Evolutionary conservation across 345 rosid species (phyloP).

Genomic region (Murraya koenigii): DNA sequence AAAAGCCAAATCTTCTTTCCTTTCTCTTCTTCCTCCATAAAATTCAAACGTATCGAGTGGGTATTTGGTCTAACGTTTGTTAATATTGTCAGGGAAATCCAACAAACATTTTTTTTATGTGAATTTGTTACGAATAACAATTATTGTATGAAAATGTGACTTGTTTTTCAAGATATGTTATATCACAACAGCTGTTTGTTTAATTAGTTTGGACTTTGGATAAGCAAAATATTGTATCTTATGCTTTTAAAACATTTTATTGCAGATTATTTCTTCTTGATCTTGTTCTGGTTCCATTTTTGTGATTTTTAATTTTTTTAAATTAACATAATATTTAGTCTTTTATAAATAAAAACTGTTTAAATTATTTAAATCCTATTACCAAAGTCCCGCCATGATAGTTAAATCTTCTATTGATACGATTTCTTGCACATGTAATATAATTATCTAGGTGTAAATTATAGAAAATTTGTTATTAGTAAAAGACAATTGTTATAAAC

Average conservation of each 20-base stretch:
- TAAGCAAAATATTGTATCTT: background rate
- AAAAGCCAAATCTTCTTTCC: too few species aligned
- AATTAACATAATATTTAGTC: too few species aligned
- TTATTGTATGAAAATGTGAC: background rate
- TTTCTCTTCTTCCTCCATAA: too few species aligned
- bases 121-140: background rate
- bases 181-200: constrained; percentile 6
- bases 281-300: background rate
- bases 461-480: too few species aligned
- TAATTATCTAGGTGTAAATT: too few species aligned
- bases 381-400: too few species aligned
- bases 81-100: background rate
- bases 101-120: background rate
- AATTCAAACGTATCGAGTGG: background rate
- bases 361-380: too few species aligned
- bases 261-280: background rate
- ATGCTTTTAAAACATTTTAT: constrained; percentile 2
- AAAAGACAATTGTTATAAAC: too few species aligned
- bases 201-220: background rate
- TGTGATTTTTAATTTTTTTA: background rate
- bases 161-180: constrained; percentile 5
- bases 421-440: too few species aligned
- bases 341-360: too few species aligned
- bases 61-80: background rate
- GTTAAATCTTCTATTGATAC: too few species aligned